phyloP scores from a whole-genome alignment of 441 rosid genomes.

The Erysimum cheiri region DNA sequence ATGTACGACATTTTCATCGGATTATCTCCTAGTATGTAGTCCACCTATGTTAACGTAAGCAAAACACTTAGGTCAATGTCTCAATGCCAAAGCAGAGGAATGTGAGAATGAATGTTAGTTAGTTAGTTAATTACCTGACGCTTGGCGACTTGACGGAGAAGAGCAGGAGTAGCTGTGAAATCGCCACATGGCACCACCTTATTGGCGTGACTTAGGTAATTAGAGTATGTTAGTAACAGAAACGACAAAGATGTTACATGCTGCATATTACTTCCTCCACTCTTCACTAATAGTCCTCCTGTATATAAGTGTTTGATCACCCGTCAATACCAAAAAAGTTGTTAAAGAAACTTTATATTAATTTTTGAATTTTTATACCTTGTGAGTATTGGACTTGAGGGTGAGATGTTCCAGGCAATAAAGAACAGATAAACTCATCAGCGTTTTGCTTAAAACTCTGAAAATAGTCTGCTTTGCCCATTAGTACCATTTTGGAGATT shows the following conservation, averaged over 20 bases:
- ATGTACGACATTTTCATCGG: constrained; percentile 64
- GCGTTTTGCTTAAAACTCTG: constrained; percentile 82
- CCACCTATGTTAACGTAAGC: constrained; percentile 50
- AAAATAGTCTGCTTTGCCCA: constrained; percentile 87
- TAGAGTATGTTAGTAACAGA: constrained; percentile 62
- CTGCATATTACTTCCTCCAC: constrained; percentile 84
- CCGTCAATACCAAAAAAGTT: neutral
- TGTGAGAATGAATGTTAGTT: neutral
- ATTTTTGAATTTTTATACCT: constrained; percentile 49
- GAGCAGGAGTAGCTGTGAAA: constrained; percentile 54
- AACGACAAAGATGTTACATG: constrained; percentile 79
- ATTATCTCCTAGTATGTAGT: constrained; percentile 66
- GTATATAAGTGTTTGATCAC: too few species aligned
- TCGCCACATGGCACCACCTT: constrained; percentile 62
- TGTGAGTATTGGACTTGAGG: constrained; percentile 90
- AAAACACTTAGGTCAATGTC: constrained; percentile 23
- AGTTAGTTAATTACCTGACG: constrained; percentile 54
- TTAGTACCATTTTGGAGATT: constrained; percentile 76
- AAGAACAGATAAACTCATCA: constrained; percentile 84
- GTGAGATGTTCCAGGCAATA: constrained; percentile 83
- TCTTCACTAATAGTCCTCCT: constrained; percentile 77
- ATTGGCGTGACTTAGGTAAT: constrained; percentile 62
- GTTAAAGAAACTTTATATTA: neutral
- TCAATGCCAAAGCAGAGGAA: constrained; percentile 33
- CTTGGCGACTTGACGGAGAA: constrained; percentile 63